phyloP scores from a whole-genome alignment of 345 rosid species.

The Melaleuca alternifolia region DNA sequence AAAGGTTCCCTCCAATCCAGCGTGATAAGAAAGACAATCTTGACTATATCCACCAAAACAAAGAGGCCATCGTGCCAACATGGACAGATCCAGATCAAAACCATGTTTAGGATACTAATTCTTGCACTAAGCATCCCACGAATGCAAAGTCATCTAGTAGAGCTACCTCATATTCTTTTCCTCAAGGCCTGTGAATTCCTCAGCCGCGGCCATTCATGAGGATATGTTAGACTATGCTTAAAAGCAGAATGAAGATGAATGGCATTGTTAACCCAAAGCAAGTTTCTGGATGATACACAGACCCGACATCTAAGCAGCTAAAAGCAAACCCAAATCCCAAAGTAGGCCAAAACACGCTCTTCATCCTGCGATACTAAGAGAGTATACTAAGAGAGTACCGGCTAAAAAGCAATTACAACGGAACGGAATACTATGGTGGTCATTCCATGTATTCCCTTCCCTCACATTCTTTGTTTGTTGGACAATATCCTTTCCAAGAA shows the following conservation, averaged over 20 bases:
- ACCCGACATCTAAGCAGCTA: background rate
- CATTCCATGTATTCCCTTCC: background rate
- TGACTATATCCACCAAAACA: background rate
- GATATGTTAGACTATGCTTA: background rate
- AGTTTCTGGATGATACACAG: background rate
- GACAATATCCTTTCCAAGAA: background rate
- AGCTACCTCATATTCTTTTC: background rate
- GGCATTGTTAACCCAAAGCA: background rate
- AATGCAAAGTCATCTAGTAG: background rate
- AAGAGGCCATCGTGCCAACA: too few relatives aligned
- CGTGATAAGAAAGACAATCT: background rate
- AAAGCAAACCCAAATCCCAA: background rate
- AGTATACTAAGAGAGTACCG: too few relatives aligned
- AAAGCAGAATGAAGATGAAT: background rate
- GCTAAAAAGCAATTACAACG: too few relatives aligned
- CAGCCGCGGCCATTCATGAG: background rate
- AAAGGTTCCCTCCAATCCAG: background rate
- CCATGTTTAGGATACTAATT: background rate
- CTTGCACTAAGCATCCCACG: background rate
- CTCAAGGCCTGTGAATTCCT: background rate
- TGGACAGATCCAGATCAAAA: too few relatives aligned
- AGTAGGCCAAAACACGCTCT: background rate
- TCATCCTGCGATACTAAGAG: background rate
- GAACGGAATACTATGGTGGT: background rate
- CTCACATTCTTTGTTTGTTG: background rate